Evolutionary conservation across 2,329 filamentous ascomycete species (phyloP).

Genomic region (Didymella keratinophila): DNA sequence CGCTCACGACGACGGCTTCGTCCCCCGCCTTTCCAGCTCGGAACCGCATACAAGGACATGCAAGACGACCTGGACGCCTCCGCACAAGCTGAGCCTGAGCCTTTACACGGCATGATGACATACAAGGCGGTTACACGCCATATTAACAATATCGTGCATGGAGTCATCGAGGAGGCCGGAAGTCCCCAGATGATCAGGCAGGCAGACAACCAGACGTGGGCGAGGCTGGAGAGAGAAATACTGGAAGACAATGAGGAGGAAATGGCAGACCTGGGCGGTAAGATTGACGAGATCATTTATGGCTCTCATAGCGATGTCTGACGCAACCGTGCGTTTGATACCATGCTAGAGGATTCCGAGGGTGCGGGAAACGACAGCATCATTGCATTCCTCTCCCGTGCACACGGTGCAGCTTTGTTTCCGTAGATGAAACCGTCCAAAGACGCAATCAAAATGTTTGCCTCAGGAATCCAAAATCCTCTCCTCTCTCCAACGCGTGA

Average conservation of each 20-base stretch:
- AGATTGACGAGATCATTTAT: background rate
- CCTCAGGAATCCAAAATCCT: background rate
- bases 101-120: no score
- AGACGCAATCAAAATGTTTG: background rate
- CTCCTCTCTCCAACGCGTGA: background rate
- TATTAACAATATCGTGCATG: no score
- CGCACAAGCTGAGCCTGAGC: no score
- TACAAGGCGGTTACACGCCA: no score
- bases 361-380: background rate
- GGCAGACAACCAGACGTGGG: background rate
- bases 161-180: no score
- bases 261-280: background rate
- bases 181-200: background rate
- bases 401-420: background rate
- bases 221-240: background rate
- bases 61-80: no score
- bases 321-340: background rate
- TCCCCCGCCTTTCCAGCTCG: no score
- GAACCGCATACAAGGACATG: no score
- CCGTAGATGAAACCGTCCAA: background rate
- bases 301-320: background rate
- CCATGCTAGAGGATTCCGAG: background rate
- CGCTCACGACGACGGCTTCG: no score
- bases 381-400: background rate
- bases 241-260: background rate